These are phyloP conservation scores for Xylariales sp. DNA, from an alignment of 2,329 filamentous ascomycete species.

Conservation along the genomic window DNA sequence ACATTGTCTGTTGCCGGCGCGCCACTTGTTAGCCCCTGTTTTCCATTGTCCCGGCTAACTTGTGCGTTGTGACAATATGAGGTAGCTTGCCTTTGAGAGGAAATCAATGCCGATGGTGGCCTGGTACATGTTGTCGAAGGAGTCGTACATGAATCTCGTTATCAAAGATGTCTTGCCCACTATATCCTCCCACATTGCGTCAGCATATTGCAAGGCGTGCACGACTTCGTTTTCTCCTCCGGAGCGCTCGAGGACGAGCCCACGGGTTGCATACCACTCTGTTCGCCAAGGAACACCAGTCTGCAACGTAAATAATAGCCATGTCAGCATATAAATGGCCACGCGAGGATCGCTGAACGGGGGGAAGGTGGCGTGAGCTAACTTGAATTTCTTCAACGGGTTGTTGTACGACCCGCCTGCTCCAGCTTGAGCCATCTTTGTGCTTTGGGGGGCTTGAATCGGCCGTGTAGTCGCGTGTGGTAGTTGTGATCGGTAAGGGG, in stretches of 20 bases:
- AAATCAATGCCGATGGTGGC: conserved; percentile 99
- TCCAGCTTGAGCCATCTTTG: conserved; percentile 72
- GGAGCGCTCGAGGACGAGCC: background rate
- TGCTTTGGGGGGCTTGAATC: too few species aligned
- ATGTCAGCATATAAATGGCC: too few species aligned
- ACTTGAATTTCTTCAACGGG: conserved; percentile 99
- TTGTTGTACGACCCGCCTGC: conserved; percentile 89
- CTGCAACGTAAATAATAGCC: conserved; percentile 46
- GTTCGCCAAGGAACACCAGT: conserved; percentile 95
- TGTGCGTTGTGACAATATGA: conserved; percentile 2
- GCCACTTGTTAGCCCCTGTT: conserved; percentile 7
- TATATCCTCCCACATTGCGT: conserved; percentile 32
- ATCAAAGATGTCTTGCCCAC: conserved; percentile 98
- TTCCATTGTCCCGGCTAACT: background rate
- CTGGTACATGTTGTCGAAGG: conserved; percentile 99
- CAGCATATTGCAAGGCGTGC: background rate
- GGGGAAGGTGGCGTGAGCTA: too few species aligned
- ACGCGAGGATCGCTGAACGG: too few species aligned
- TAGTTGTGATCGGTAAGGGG: too few species aligned
- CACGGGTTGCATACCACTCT: conserved; percentile 71
- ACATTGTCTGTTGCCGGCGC: conserved; percentile 72
- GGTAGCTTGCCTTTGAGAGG: conserved; percentile 75
- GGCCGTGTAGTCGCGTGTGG: too few species aligned
- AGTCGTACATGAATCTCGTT: conserved; percentile 99
- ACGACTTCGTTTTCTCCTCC: background rate